Base-by-base conservation (phyloP, 1,284 basidiomycete genomes). In the Inonotus hispidus region DNA sequence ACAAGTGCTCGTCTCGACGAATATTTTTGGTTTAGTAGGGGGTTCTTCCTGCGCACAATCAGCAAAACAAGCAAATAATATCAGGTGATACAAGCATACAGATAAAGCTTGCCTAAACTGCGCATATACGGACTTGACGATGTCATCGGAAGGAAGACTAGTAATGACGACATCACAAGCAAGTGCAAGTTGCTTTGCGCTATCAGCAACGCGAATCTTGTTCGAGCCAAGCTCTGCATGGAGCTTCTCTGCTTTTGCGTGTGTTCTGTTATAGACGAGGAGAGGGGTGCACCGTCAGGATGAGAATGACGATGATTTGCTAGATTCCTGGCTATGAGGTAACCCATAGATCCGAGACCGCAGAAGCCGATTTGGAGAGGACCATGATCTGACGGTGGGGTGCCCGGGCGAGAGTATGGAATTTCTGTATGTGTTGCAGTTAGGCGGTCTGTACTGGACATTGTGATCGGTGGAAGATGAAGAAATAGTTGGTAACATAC, bases 131-230 rank as follows among this genome's bases (percentile, higher is more conserved):
- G 71, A 73, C 71, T 83, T 82, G 8, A 92, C 89, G 8, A 83
- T 89, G 7, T 80, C 81, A 68, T 97, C 94, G 65, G 82, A 83
- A 14, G 83, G 80, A 29, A 96, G 79, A 64, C 82, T 87, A 46
- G 90, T 90, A 70, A 96, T 76, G 68, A 96, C 82, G 66, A 96
- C 74, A 73, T 96, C 92, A 70, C 89, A 90, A 68, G 87, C 77
- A 13, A 65, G 69, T 0, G 79, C 89, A 60, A 93, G 67, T 62
- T 90, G 78, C 49, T 77, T 81, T 19, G 81, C 73, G 59, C 75
- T 75, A 23, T 81, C 72, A 2, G 87, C 86, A 50, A 89, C 77
- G 37, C 70, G 70, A 68, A 86, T 73, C 64, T 79, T 79, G 56
- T 75, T 70, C 25, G 76, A 68, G 16, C 84, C 84, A 25, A 88